Base-by-base conservation (phyloP, 331 rosid genomes). In the Telfairia occidentalis region DNA sequence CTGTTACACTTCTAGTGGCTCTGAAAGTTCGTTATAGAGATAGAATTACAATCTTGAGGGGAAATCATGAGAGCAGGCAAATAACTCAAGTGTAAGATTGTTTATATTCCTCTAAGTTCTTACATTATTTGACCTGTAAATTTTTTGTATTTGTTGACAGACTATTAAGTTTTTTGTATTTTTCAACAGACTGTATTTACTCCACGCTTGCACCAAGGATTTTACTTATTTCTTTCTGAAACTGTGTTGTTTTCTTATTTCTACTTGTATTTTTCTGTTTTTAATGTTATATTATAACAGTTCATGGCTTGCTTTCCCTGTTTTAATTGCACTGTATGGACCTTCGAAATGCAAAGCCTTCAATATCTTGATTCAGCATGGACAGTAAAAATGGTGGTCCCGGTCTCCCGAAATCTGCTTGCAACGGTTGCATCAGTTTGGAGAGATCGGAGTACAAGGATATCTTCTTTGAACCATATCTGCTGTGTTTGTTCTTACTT, bases 31-130 rank as follows among this genome's bases (percentile, higher is more conserved):
- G 78, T 45, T 75, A 75, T 58, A 40, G 70, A 55, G 70, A 75
- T 55, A 40, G 78, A 75, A 75, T 75, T 55, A 75, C 78, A 55
- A 75, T 75, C 40, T 59, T 75, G 28, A 75, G 78, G 57, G 78
- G 78, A 59, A 75, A 75, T 59, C 78, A 75, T 26, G 78, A 75
- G 70, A 75, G 78, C 70, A 58, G 78, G 54, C 78, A 75, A 19
- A 59, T 75, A 58, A 73, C 78, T 58, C 70, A 38, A 52, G 70
- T 75, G 78, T 55, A 75, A 75, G 78, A 58, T 42, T 28, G 23
- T 75, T 54, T 24, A 54, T 5, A 7, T 40, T 38, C 57, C 52
- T 57, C 28, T 26, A 69, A 49, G 11, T 21, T 70, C 52, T 26
- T 26, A 45, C 75, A 70, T 70, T 69, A 45, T 46, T 45, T 16